Conservation (phyloP, 441 rosid species). For the Erodium texanum region DNA sequence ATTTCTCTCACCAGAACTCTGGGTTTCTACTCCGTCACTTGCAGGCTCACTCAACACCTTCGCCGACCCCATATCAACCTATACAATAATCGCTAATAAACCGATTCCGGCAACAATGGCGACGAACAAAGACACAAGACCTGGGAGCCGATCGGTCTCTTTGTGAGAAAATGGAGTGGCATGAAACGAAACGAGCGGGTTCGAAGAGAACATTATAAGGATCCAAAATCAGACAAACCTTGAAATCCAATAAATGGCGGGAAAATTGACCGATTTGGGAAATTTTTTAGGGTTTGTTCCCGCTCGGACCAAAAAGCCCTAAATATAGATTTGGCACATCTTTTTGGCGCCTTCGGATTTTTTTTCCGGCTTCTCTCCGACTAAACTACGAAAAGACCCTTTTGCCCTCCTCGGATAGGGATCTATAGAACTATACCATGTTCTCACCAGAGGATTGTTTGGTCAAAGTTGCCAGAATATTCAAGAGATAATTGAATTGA, state of each 20-base stretch:
- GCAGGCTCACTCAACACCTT: background rate
- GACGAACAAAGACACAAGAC: background rate
- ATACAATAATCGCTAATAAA: background rate
- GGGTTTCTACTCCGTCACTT: background rate
- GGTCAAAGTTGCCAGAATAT: background rate
- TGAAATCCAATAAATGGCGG: background rate
- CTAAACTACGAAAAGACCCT: background rate
- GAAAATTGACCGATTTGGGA: background rate
- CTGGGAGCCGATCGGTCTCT: background rate
- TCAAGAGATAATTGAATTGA: too few relatives aligned
- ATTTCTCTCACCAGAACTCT: conserved; percentile 5
- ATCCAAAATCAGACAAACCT: background rate
- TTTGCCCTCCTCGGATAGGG: background rate
- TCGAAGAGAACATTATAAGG: background rate
- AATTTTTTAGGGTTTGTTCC: background rate
- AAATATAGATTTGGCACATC: background rate
- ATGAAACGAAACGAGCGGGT: background rate
- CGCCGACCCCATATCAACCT: conserved; percentile 5
- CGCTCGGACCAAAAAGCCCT: conserved; percentile 1
- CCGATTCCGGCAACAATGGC: conserved; percentile 13
- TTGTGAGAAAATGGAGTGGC: background rate
- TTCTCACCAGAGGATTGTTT: background rate
- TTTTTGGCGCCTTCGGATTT: background rate
- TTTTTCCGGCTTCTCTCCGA: background rate
- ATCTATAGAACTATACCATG: too few relatives aligned